A percentile compares a stretch with the other conserved stretches of the same genome.
Conservation (phyloP, 768 basidiomycete species). For the Leccinum ochraceum region DNA sequence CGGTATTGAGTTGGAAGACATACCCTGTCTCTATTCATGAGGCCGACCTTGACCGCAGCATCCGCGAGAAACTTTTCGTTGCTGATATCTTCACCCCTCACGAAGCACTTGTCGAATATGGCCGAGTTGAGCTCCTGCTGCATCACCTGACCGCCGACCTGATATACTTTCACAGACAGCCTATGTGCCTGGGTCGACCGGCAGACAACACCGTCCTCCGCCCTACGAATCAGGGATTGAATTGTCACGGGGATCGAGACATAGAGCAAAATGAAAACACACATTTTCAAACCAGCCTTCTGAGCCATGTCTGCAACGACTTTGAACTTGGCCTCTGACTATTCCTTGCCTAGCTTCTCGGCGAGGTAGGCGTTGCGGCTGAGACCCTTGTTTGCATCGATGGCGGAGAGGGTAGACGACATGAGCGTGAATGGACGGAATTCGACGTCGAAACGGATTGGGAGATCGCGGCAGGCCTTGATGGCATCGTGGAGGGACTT, state of each 20-base stretch:
- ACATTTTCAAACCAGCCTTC: conserved; percentile 30
- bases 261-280: conserved; percentile 1
- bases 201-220: conserved; percentile 39
- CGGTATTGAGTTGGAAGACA: conserved; percentile 4
- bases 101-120: conserved; percentile 44
- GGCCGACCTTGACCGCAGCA: conserved; percentile 39
- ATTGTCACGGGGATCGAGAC: neutral
- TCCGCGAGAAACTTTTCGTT: conserved; percentile 36
- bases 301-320: conserved; percentile 30
- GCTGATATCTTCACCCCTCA: conserved; percentile 41
- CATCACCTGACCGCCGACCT: conserved; percentile 40
- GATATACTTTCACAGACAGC: conserved; percentile 44
- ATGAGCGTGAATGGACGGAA: conserved; percentile 36
- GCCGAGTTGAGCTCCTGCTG: conserved; percentile 39
- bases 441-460: conserved; percentile 37
- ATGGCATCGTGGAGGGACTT: conserved; percentile 41
- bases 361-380: conserved; percentile 25
- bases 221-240: conserved; percentile 23
- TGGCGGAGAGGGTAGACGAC: conserved; percentile 20
- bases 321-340: conserved; percentile 30
- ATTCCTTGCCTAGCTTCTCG: conserved; percentile 31
- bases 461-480: conserved; percentile 33
- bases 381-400: conserved; percentile 21
- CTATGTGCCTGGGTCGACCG: conserved; percentile 46
- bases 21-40: conserved; percentile 42